phyloP scores from a whole-genome alignment of 1,284 basidiomycete genomes.

The Pseudomicrostroma phylloplanum region DNA sequence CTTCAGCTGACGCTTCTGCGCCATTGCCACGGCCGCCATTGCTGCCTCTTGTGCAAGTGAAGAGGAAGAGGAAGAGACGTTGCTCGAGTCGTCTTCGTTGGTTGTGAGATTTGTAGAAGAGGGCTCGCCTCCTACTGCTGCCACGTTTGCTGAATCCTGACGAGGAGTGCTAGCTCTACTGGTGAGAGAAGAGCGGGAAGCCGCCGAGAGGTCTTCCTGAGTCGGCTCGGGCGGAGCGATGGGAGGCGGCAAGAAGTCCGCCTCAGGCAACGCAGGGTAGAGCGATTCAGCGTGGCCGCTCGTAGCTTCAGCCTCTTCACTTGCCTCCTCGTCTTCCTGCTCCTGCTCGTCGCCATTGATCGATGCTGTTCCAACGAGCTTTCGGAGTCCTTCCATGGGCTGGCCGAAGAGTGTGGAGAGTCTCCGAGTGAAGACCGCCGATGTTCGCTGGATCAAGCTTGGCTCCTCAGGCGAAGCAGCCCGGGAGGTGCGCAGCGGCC shows the following conservation, averaged over 20 bases:
- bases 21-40: neutral
- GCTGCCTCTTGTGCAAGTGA: slow-evolving; percentile 6
- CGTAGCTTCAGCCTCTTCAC: too few species aligned
- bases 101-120: neutral
- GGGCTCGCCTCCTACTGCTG: neutral
- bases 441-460: too few species aligned
- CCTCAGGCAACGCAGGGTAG: neutral
- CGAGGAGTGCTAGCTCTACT: neutral
- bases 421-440: too few species aligned
- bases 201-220: neutral
- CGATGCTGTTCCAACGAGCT: too few species aligned
- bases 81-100: neutral
- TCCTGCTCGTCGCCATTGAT: too few species aligned
- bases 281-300: neutral
- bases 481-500: too few species aligned
- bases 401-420: too few species aligned
- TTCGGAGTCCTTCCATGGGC: too few species aligned
- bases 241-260: slow-evolving; percentile 1
- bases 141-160: neutral
- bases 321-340: too few species aligned
- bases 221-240: slow-evolving; percentile 1
- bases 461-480: too few species aligned
- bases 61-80: slow-evolving; percentile 4
- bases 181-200: slow-evolving; percentile 1
- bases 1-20: slow-evolving; percentile 1